Percentiles rank a stretch among this genome's conserved stretches.
These are phyloP conservation scores for Xanthoconium purpureum DNA, from an alignment of 768 basidiomycete species.

Conservation along the genomic window DNA sequence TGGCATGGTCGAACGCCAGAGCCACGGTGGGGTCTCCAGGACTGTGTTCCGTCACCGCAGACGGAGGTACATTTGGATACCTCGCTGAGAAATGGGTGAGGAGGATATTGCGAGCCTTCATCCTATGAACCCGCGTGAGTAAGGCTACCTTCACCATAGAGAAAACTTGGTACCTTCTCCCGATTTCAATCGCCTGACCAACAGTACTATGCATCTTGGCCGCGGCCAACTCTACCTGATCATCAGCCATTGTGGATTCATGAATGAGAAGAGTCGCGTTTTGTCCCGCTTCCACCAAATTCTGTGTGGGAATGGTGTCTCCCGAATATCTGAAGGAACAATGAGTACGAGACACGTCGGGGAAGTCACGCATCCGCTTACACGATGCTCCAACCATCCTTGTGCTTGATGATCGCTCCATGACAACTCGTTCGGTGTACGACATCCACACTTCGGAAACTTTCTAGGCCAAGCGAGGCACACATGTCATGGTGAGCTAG, in stretches of 20 bases:
- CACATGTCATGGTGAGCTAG: constrained; percentile 45
- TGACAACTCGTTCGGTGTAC: constrained; percentile 70
- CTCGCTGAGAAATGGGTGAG: constrained; percentile 95
- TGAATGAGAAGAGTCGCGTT: constrained; percentile 84
- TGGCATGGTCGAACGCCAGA: constrained; percentile 79
- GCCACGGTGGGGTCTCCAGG: constrained; percentile 50
- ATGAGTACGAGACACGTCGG: neutral
- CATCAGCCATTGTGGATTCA: constrained; percentile 91
- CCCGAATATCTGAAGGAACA: constrained; percentile 71
- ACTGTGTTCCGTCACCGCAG: constrained; percentile 24
- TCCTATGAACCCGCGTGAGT: constrained; percentile 43
- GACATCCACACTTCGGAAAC: constrained; percentile 68
- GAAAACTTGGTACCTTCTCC: constrained; percentile 49
- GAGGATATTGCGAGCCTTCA: constrained; percentile 82
- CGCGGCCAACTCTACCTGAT: constrained; percentile 67
- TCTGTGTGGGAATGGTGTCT: constrained; percentile 78
- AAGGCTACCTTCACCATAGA: neutral
- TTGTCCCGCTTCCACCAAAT: constrained; percentile 60
- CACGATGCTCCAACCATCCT: constrained; percentile 51
- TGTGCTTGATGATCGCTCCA: constrained; percentile 65
- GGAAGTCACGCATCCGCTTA: constrained; percentile 18
- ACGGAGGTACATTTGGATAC: constrained; percentile 80
- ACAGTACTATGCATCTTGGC: constrained; percentile 88
- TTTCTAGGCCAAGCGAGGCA: constrained; percentile 51
- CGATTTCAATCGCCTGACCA: constrained; percentile 81